Percentiles rank a stretch among this genome's conserved stretches.
Evolutionary conservation across 495 filamentous ascomycete genomes (phyloP).

Genomic region (Bathelium albidoporum): DNA sequence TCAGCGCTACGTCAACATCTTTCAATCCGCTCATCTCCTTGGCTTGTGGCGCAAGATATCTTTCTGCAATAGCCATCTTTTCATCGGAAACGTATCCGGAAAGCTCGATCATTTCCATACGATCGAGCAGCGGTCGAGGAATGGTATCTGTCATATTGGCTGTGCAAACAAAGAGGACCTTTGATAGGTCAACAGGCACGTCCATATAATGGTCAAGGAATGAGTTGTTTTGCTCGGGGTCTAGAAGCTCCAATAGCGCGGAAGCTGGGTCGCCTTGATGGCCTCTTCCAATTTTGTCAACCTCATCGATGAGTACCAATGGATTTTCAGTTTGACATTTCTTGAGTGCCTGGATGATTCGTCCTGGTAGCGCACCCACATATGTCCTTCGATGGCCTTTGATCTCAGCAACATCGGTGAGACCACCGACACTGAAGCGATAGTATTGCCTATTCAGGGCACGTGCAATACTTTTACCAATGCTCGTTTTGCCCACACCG

Average conservation of each 20-base stretch:
- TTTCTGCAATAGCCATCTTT: conserved; percentile 97
- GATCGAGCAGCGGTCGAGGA: conserved; percentile 82
- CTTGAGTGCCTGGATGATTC: conserved; percentile 97
- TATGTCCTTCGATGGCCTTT: conserved; percentile 97
- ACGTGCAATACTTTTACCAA: conserved; percentile 94
- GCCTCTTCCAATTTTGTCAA: conserved; percentile 94
- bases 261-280: conserved; percentile 96
- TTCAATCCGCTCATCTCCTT: conserved; percentile 86
- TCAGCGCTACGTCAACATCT: conserved; percentile 76
- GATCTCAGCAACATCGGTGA: conserved; percentile 98
- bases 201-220: conserved; percentile 99
- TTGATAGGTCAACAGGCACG: conserved; percentile 93
- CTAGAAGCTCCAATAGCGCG: conserved; percentile 84
- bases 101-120: conserved; percentile 96
- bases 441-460: conserved; percentile 95
- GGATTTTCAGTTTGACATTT: conserved; percentile 99
- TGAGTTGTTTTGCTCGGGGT: conserved; percentile 94
- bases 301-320: conserved; percentile 89
- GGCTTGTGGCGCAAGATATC: conserved; percentile 82
- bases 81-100: conserved; percentile 97
- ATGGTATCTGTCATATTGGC: conserved; percentile 99
- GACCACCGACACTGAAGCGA: conserved; percentile 91
- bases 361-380: conserved; percentile 88
- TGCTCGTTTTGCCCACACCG: conserved; percentile 95
- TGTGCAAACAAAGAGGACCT: conserved; percentile 97